Evolutionary conservation across 345 rosid species (phyloP), one percentile per base, ranked within the genome.

Genomic region (Aegle marmelos): DNA sequence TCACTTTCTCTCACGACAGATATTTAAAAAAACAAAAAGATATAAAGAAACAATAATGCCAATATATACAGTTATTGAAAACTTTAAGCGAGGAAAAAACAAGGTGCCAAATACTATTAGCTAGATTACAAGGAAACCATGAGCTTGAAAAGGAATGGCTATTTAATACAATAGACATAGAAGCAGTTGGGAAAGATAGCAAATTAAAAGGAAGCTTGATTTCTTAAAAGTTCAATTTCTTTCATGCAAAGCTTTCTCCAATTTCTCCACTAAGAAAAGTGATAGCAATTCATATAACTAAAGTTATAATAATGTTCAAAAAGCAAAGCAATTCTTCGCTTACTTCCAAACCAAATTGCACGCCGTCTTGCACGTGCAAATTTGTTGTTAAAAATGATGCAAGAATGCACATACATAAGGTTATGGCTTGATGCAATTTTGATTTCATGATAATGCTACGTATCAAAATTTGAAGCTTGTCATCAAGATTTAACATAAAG

Each of bases 191-290:
- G 59, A 45, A 72, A 22, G 68, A 78, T 62, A 25, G 72, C 53
- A 27, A 72, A 64, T 34, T 21, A 65, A 41, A 36, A 84, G 73
- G 68, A 25, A 24, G 54, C 24, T 2, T 61, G 61, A 30, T 25
- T 54, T 68, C 19, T 36, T 45, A 71, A 84, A 85, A 86, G 82
- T 63, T 83, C 79, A 58, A 62, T 82, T 84, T 83, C 87, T 86
- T 85, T 85, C 83, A 62, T 69, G 78, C 74, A 36, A 80, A 85
- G 89, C 87, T 82, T 81, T 79, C 88, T 64, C 78, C 54, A 34
- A 33, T 68, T 48, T 70, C 79, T 71, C 83, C 82, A 65, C 77
- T 76, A 71, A 50, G 27, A 41, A 74, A 74, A 33, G 53, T 10
- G 21, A 34, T 34, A 39, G 77, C 45, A 7, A 34, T 60, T 37